phyloP scores from a whole-genome alignment of 495 filamentous ascomycete species.

The Aspergillus heteromorphus region DNA sequence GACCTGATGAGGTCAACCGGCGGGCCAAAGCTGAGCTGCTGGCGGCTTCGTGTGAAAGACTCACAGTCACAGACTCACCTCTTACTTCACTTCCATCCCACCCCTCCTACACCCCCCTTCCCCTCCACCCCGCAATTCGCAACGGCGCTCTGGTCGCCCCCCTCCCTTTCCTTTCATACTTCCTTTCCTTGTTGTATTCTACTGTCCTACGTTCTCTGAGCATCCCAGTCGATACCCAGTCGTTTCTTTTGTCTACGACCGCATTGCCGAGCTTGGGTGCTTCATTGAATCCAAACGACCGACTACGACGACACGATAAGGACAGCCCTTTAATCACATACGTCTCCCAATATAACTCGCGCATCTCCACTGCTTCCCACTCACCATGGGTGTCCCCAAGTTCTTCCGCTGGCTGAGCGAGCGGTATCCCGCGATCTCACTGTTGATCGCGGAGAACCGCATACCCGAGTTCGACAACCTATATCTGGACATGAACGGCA shows the following conservation, averaged over 20 bases:
- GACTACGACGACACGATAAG: slow-evolving; percentile 19
- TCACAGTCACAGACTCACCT: no score
- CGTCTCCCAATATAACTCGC: neutral
- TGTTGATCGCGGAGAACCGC: slow-evolving; percentile 97
- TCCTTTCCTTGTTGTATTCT: slow-evolving; percentile 11
- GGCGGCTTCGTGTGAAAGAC: no score
- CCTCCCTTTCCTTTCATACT: slow-evolving; percentile 6
- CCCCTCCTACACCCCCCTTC: no score
- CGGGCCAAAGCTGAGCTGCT: slow-evolving; percentile 1
- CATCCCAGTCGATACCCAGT: slow-evolving; percentile 14
- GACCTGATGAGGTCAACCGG: slow-evolving; percentile 5
- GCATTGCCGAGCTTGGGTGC: slow-evolving; percentile 13
- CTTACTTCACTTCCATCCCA: neutral
- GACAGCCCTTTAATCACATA: slow-evolving; percentile 1
- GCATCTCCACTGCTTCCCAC: slow-evolving; percentile 2
- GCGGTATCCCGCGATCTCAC: slow-evolving; percentile 97
- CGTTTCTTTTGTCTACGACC: slow-evolving; percentile 11
- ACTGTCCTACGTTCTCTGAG: slow-evolving; percentile 12
- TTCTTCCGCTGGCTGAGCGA: slow-evolving; percentile 96
- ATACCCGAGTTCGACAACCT: slow-evolving; percentile 99
- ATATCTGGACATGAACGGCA: slow-evolving; percentile 99
- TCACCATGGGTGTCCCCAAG: slow-evolving; percentile 85
- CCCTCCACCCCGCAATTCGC: neutral
- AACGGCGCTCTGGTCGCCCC: neutral
- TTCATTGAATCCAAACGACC: slow-evolving; percentile 16